Conservation (phyloP, 2,329 filamentous ascomycete genomes). For the Raffaelea ambrosiae region DNA sequence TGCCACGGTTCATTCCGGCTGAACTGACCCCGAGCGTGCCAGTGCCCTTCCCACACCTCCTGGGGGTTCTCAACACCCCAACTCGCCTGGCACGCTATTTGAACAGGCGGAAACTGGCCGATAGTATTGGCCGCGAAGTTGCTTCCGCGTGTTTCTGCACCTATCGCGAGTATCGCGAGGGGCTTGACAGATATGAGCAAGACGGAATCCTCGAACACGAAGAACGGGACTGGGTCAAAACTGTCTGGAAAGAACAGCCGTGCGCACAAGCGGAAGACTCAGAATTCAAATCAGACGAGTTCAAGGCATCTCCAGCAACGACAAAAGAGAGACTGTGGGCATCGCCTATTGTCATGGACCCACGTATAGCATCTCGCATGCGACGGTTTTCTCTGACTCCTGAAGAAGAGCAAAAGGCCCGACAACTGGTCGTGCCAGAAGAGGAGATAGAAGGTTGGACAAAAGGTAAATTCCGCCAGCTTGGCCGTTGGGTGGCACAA, state of each 20-base stretch:
- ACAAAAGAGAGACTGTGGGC: slow-evolving; percentile 59
- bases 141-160: slow-evolving; percentile 70
- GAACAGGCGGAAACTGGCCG: slow-evolving; percentile 74
- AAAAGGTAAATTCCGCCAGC: slow-evolving; percentile 47
- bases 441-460: slow-evolving; percentile 64
- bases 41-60: slow-evolving; percentile 76
- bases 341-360: slow-evolving; percentile 65
- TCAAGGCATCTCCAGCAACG: slow-evolving; percentile 14
- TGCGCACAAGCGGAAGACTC: slow-evolving; percentile 26
- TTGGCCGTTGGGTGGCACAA: slow-evolving; percentile 43
- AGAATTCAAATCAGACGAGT: background rate
- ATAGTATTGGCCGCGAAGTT: slow-evolving; percentile 78
- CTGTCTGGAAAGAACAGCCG: slow-evolving; percentile 60
- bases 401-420: slow-evolving; percentile 62
- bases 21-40: slow-evolving; percentile 65
- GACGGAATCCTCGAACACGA: slow-evolving; percentile 57
- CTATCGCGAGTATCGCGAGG: slow-evolving; percentile 40
- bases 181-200: slow-evolving; percentile 46
- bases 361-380: slow-evolving; percentile 71
- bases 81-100: slow-evolving; percentile 82
- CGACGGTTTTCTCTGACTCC: slow-evolving; percentile 61
- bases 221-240: slow-evolving; percentile 79
- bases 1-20: slow-evolving; percentile 58
- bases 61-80: slow-evolving; percentile 87
- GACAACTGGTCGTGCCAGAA: slow-evolving; percentile 52